Evolutionary conservation across 345 rosid species (phyloP), one percentile per base, ranked within the genome.

Genomic region (Cardamine occulta): DNA sequence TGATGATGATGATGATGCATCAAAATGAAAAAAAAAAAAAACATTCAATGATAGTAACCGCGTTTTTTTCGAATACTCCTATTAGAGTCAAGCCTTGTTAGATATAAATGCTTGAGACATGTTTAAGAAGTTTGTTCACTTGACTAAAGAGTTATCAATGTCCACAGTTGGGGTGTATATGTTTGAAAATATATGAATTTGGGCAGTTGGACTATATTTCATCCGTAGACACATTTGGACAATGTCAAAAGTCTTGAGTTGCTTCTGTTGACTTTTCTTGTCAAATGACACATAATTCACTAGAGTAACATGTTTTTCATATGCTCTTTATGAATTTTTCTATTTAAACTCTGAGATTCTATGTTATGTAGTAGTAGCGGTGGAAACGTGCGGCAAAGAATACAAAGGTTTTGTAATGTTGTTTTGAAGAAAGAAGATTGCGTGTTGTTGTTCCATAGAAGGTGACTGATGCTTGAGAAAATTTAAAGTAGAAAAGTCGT

Each of bases 1-100:
- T 73, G 73, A 66, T 75, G 60, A 66, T 75, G 60, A 83, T 79
- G 84, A 21, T 21, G 23, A 21, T 21, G 23, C 23, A 21, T 21
- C 23, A 21, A 21, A 21, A 21, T 21, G 23, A 21, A 21, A 21
- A 21, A 21, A 21, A 21, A 21, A 21, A 21, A 21, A 21, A 21
- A 21, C 23, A 21, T 1, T 21, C 23, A 21, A 21, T 21, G 23
- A 21, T 21, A 21, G 23, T 21, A 21, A 1, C 23, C 1, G n/a
- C 15, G 49, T 21, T 37, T 17, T 31, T 39, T 11, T 17, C 40
- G 23, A 47, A 66, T 48, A 49, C 2, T 26, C 28, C 23, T 21
- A 21, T 11, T 18, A 51, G 21, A 48, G 60, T 37, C 45, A 23
- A 44, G n/a, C 10, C 35, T 60, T 54, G 18, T 42, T 24, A 32